A percentile compares a stretch with the other conserved stretches of the same genome.
These are phyloP conservation scores for Phytophthora pisi DNA, from an alignment of 352 stramenopile genomes.

Conservation along the genomic window DNA sequence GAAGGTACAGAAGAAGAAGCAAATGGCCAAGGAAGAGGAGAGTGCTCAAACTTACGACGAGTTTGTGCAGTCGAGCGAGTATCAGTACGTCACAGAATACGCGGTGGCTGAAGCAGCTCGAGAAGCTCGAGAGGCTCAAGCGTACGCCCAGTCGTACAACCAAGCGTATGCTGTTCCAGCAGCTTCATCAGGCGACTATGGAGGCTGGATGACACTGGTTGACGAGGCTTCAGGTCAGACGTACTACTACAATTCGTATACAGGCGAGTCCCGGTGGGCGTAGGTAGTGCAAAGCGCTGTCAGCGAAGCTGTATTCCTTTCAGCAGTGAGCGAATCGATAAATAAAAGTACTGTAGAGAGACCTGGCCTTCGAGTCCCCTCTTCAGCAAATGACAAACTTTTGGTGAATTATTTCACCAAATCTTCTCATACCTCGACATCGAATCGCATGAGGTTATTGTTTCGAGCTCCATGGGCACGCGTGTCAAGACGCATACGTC, in stretches of 20 bases:
- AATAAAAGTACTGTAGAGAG: slow-evolving; percentile 9
- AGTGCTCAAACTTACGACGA: slow-evolving; percentile 78
- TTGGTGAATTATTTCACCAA: not conserved
- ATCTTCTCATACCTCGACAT: slow-evolving; percentile 25
- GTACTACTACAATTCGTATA: slow-evolving; percentile 82
- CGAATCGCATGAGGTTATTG: slow-evolving; percentile 23
- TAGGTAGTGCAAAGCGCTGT: slow-evolving; percentile 14
- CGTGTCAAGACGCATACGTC: slow-evolving; percentile 29
- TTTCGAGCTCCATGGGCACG: slow-evolving; percentile 12
- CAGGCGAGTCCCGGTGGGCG: slow-evolving; percentile 72
- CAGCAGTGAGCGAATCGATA: slow-evolving; percentile 9
- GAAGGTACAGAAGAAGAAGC: slow-evolving; percentile 47
- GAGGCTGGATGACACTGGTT: slow-evolving; percentile 62
- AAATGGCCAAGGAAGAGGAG: slow-evolving; percentile 46
- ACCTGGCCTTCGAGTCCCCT: not conserved
- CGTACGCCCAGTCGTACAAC: slow-evolving; percentile 16
- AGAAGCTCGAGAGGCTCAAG: slow-evolving; percentile 24
- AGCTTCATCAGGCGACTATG: slow-evolving; percentile 20
- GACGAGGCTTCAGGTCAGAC: slow-evolving; percentile 65
- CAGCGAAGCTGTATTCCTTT: not conserved
- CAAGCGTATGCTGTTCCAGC: slow-evolving; percentile 15
- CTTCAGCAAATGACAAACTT: too few relatives aligned
- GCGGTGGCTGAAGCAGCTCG: slow-evolving; percentile 28
- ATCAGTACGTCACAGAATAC: slow-evolving; percentile 76
- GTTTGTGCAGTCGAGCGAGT: slow-evolving; percentile 75